Base-by-base conservation (phyloP, 192 early-diverging fungal genomes). In the Coemansia asiatica region DNA sequence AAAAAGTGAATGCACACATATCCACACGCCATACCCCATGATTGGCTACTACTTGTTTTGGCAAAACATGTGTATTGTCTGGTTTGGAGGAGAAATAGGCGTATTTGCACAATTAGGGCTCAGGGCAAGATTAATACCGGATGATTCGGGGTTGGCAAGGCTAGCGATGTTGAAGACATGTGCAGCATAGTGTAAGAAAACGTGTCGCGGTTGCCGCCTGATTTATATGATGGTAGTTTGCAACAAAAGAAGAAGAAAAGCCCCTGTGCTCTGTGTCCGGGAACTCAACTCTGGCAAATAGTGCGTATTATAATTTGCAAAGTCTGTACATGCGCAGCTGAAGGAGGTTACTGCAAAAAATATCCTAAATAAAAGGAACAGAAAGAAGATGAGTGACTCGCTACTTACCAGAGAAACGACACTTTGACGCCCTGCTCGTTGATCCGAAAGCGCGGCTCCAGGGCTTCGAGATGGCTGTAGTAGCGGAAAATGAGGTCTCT, bases 401-500 rank as follows among this genome's bases (percentile, higher is more conserved):
- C 10, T 27, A 61, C 79, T 72, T 87, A 94, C 97, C 97, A 98
- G 35, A 89, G 88, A 68, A 98, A 98, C 2, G 86, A 74, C 25
- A 95, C 84, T 68, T 94, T 94, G 55, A 98, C 89, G 65, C 90
- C 85, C 44, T 92, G 91, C 64, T 97, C 94, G 71, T 96, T 94
- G 15, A 98, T 86, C 33, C 91, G 93, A 72, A 99, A 96, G 29
- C 95, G 87, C 58, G 95, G 83, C 67, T 96, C 95, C 35, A 98
- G 83, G 12, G 96, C 83, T 71, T 99, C 97, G 33, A 99, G 78
- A 56, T 99, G 97, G 33, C 92, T 93, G 84, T 94, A 96, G 77
- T 99, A 99, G 40, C 94, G 90, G 78, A 95, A 98, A 21, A 97
- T 83, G 38, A 99, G 85, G 76, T 99, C 95, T 25, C 94, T 77